Evolutionary conservation across 2,329 filamentous ascomycete genomes (phyloP).

Genomic region (Sclerotinia trifoliorum): DNA sequence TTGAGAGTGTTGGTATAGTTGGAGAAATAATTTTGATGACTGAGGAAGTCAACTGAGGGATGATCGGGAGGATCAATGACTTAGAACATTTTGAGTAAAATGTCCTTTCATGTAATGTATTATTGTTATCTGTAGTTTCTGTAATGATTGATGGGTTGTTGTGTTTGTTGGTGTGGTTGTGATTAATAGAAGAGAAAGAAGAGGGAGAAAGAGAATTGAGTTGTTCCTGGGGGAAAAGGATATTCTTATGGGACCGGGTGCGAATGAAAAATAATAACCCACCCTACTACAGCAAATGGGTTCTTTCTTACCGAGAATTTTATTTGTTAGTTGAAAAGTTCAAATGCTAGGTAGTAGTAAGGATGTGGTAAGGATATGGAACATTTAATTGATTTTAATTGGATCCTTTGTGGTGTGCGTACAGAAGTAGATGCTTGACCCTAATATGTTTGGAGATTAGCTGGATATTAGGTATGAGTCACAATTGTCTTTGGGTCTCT

Average conservation of each 20-base stretch:
- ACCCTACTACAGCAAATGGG: not conserved
- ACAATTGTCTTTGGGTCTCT: not conserved
- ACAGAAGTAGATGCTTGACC: not conserved
- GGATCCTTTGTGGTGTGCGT: not conserved
- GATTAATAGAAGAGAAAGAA: not conserved
- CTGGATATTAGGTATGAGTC: not conserved
- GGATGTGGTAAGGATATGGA: not conserved
- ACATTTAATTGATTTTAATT: not conserved
- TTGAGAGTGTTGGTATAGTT: slow-evolving; percentile 8
- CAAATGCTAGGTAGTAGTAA: too few relatives aligned
- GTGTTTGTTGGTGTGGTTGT: not conserved
- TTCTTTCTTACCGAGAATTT: not conserved
- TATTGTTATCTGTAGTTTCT: not conserved
- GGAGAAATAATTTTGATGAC: slow-evolving; percentile 19
- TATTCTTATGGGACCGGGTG: slow-evolving; percentile 9
- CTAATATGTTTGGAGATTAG: not conserved
- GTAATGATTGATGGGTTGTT: not conserved
- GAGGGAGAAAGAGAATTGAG: not conserved
- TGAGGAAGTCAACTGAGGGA: slow-evolving; percentile 15
- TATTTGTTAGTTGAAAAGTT: not conserved
- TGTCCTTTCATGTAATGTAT: slow-evolving; percentile 2
- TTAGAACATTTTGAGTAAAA: slow-evolving; percentile 18
- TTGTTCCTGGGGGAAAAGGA: not conserved
- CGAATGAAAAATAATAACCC: not conserved
- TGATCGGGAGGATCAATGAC: slow-evolving; percentile 11